Base-by-base conservation (phyloP, 148 eudicot species). In the Talinum fruticosum region DNA sequence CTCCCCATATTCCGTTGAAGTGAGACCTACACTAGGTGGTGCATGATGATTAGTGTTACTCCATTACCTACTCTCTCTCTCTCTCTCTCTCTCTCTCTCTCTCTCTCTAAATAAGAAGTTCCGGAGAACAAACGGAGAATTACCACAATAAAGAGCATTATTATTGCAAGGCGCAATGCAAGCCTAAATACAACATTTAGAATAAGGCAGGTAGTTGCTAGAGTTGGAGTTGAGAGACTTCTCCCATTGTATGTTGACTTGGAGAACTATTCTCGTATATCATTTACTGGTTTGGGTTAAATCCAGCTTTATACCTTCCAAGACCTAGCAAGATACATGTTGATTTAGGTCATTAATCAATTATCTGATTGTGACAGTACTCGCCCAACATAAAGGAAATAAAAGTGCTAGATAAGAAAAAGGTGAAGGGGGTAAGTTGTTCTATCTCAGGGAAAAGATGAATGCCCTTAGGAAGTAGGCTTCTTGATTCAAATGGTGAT, bases 331-430 rank as follows among this genome's bases (percentile, higher is more conserved):
- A 5, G 14, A 41, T 10, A 10, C 5, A 41, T 41, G 47, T 41
- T 41, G 47, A 41, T n/a, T n/a, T 41, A 6, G 47, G 12, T 41
- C 12, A 10, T 41, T 28, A 32, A 64, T 61, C 62, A 34, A 15
- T 49, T 49, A 53, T 78, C 72, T 45, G 80, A 59, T 81, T 73
- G 67, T 85, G 67, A 51, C 86, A 95, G 90, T 92, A 89, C 82
- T 96, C 97, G 34, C 97, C 97, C 0, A 93, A 96, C 84, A 88
- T 95, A 62, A 95, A 92, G 90, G 99, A 95, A 86, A 87, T 93
- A 59, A 87, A 85, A 84, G 89, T 96, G 80, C 78, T 93, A 79
- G 97, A 93, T 77, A 93, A 89, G 88, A 93, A 87, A 90, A 91
- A 88, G 84, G 96, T 96, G 76, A 90, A 94, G 83, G 88, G 97